Evolutionary conservation across 2,329 filamentous ascomycete genomes (phyloP).

Genomic region (Verticillium nubilum): DNA sequence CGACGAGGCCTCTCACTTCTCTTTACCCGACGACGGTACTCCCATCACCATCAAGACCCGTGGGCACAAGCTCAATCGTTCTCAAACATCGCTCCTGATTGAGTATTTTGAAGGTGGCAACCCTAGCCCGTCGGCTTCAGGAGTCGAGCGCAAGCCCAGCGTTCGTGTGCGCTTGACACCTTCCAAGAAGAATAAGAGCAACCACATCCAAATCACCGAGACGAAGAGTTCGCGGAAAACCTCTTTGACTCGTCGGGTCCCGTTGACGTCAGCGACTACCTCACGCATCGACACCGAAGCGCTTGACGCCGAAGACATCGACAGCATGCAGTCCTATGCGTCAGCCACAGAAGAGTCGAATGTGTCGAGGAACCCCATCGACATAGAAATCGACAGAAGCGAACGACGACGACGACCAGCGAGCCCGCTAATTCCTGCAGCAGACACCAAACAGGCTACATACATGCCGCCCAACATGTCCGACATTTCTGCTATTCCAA

Average conservation of each 20-base stretch:
- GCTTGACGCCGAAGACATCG: conserved; percentile 53
- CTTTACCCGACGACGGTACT: conserved; percentile 79
- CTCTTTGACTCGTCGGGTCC: conserved; percentile 48
- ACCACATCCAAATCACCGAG: conserved; percentile 84
- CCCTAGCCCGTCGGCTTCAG: conserved; percentile 34
- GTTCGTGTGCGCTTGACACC: conserved; percentile 77
- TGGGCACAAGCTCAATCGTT: conserved; percentile 53
- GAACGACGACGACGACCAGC: conserved; percentile 54
- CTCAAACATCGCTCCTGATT: conserved; percentile 86
- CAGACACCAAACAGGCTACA: conserved; percentile 49
- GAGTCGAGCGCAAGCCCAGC: conserved; percentile 68
- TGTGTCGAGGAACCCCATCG: conserved; percentile 70
- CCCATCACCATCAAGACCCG: conserved; percentile 87
- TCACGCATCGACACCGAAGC: conserved; percentile 36
- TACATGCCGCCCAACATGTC: conserved; percentile 66
- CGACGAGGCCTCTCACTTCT: conserved; percentile 69
- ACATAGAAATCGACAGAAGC: conserved; percentile 72
- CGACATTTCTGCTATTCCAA: conserved; percentile 75
- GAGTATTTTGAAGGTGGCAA: conserved; percentile 90
- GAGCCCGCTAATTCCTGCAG: conserved; percentile 59
- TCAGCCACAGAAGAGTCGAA: conserved; percentile 78
- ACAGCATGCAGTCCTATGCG: conserved; percentile 67
- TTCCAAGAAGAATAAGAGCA: conserved; percentile 62
- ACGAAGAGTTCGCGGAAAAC: conserved; percentile 67
- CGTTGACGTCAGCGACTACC: conserved; percentile 37